Evolutionary conservation across 768 basidiomycete genomes (phyloP).

Genomic region (Porphyrellus cyaneotinctus): DNA sequence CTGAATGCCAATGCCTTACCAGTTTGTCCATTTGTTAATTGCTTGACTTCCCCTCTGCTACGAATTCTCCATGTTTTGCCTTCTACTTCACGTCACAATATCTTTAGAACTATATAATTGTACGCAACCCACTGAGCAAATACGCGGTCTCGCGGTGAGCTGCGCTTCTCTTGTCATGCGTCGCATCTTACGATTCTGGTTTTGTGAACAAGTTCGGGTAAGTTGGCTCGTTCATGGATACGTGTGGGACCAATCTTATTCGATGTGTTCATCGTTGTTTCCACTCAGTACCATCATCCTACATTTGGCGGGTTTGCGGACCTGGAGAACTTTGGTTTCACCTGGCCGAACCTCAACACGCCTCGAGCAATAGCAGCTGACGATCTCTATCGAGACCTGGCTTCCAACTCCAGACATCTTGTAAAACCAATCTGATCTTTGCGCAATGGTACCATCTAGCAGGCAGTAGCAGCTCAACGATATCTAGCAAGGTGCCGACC

Average conservation of each 20-base stretch:
- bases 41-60: too few relatives aligned
- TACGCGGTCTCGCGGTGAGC: constrained; percentile 46
- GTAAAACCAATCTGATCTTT: constrained; percentile 53
- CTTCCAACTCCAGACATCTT: constrained; percentile 48
- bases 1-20: not conserved
- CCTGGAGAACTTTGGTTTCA: constrained; percentile 52
- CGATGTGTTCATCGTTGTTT: constrained; percentile 33
- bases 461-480: constrained; percentile 63
- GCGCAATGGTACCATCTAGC: constrained; percentile 62
- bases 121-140: constrained; percentile 44
- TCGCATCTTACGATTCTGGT: constrained; percentile 21
- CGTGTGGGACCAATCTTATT: not conserved
- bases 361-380: constrained; percentile 52
- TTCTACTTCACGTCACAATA: not conserved
- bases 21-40: constrained; percentile 51
- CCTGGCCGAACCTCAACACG: constrained; percentile 55
- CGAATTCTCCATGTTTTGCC: constrained; percentile 5
- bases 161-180: not conserved
- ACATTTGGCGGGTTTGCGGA: constrained; percentile 52
- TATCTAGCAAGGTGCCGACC: constrained; percentile 57
- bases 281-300: constrained; percentile 62
- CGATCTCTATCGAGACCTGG: constrained; percentile 48
- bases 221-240: constrained; percentile 4
- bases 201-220: constrained; percentile 61
- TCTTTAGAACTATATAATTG: constrained; percentile 53